Conservation (phyloP, 2,329 filamentous ascomycete genomes). For the Spiromastix sp. region DNA sequence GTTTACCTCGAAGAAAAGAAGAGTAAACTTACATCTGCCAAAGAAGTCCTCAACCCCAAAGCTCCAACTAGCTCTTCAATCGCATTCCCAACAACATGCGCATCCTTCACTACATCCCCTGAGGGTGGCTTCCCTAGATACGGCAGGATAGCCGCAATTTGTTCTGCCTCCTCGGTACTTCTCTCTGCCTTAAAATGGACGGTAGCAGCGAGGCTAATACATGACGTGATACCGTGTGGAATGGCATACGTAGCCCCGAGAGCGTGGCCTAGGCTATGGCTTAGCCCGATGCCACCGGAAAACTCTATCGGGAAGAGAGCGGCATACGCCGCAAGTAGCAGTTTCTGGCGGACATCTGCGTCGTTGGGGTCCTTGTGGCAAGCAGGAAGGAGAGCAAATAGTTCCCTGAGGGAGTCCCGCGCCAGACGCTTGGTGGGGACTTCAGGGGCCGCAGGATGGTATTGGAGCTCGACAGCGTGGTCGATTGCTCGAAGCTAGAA, state of each 20-base stretch:
- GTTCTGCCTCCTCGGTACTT: slow-evolving; percentile 7
- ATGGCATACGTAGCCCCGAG: slow-evolving; percentile 11
- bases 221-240: slow-evolving; percentile 12
- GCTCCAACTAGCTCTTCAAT: slow-evolving; percentile 5
- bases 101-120: slow-evolving; percentile 12
- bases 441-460: slow-evolving; percentile 9
- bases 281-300: slow-evolving; percentile 7
- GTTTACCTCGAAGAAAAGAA: too few species aligned
- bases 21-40: slow-evolving; percentile 6
- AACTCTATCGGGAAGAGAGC: slow-evolving; percentile 9
- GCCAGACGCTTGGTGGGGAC: slow-evolving; percentile 8
- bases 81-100: slow-evolving; percentile 10
- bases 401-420: slow-evolving; percentile 7
- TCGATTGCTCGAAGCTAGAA: slow-evolving; percentile 11
- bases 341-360: slow-evolving; percentile 9
- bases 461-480: slow-evolving; percentile 12
- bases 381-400: slow-evolving; percentile 8
- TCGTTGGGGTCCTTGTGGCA: slow-evolving; percentile 9
- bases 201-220: slow-evolving; percentile 9
- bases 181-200: slow-evolving; percentile 9
- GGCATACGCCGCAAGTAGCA: slow-evolving; percentile 9
- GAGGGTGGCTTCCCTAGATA: slow-evolving; percentile 13
- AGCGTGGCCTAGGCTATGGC: slow-evolving; percentile 11
- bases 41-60: slow-evolving; percentile 4
- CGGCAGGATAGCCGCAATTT: slow-evolving; percentile 16